phyloP scores from a whole-genome alignment of 2,329 filamentous ascomycete genomes.

The Mollisia scopiformis region DNA sequence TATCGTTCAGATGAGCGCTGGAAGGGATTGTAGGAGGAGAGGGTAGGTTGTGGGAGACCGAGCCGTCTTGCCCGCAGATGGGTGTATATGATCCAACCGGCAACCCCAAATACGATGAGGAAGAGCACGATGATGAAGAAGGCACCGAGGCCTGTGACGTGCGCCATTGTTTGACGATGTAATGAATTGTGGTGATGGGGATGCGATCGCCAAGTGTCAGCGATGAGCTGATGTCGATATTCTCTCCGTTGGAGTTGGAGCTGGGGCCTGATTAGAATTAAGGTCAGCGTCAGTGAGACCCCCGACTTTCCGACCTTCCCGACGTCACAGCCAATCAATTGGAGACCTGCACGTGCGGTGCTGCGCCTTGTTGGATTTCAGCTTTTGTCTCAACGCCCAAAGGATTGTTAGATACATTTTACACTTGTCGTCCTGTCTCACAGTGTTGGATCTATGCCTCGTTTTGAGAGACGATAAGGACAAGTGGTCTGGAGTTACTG shows the following conservation, averaged over 20 bases:
- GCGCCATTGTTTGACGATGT: slow-evolving; percentile 51
- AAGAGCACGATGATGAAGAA: slow-evolving; percentile 75
- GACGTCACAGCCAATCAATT: not conserved
- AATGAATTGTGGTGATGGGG: not conserved
- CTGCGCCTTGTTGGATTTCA: not conserved
- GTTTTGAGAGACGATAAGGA: no score
- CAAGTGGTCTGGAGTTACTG: no score
- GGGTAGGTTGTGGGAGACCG: slow-evolving; percentile 72
- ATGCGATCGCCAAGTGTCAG: not conserved
- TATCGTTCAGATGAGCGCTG: slow-evolving; percentile 41
- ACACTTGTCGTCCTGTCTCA: not conserved
- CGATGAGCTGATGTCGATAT: not conserved
- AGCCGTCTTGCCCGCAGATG: slow-evolving; percentile 73
- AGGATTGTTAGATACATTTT: not conserved
- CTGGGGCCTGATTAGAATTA: not conserved
- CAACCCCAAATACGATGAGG: slow-evolving; percentile 56
- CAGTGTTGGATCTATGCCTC: not conserved
- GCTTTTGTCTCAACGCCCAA: not conserved
- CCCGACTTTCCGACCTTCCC: not conserved
- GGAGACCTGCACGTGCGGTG: not conserved
- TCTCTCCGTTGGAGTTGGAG: not conserved
- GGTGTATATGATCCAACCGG: slow-evolving; percentile 72
- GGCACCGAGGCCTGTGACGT: slow-evolving; percentile 65
- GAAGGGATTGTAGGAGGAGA: slow-evolving; percentile 75
- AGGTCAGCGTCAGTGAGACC: not conserved